phyloP scores from a whole-genome alignment of 2,329 filamentous ascomycete genomes.

The Aspergillus persii region DNA sequence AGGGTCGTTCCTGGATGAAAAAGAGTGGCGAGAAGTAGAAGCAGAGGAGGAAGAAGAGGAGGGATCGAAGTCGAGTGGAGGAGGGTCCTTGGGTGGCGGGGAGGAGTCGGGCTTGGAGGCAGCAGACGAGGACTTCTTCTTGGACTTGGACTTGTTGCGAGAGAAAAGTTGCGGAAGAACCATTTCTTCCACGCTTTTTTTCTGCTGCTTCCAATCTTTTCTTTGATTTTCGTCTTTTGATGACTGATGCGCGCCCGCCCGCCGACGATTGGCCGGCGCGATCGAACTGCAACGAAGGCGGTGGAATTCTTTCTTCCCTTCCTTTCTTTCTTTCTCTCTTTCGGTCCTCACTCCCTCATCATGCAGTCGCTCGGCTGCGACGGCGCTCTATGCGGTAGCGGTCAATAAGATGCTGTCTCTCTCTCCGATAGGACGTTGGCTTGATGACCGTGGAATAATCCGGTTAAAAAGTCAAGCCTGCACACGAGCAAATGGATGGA shows the following conservation, averaged over 20 bases:
- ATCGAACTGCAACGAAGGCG: constrained; percentile 43
- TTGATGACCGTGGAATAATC: no score
- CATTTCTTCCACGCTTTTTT: constrained; percentile 23
- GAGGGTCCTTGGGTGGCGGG: background rate
- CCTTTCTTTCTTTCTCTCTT: constrained; percentile 12
- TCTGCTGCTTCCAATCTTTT: constrained; percentile 1
- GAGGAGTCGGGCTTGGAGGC: constrained; percentile 4
- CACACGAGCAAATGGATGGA: background rate
- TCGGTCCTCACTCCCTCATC: background rate
- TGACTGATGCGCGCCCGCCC: constrained; percentile 15
- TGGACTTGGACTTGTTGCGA: constrained; percentile 28
- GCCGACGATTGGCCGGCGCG: constrained; percentile 16
- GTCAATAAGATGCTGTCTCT: no score
- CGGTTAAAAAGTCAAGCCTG: no score
- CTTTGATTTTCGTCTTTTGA: background rate
- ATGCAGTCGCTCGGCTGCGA: no score
- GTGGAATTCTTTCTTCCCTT: constrained; percentile 28
- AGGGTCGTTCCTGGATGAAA: constrained; percentile 5
- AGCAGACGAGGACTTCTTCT: constrained; percentile 8
- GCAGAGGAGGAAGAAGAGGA: constrained; percentile 2
- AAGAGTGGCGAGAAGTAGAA: constrained; percentile 5
- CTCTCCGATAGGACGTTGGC: no score
- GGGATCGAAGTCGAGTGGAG: background rate
- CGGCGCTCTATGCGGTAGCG: no score
- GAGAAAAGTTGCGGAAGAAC: constrained; percentile 41